Percentiles rank a stretch among this genome's conserved stretches.
These are phyloP conservation scores for Rauvolfia tetraphylla DNA, from an alignment of 257 asterid species.

Conservation along the genomic window DNA sequence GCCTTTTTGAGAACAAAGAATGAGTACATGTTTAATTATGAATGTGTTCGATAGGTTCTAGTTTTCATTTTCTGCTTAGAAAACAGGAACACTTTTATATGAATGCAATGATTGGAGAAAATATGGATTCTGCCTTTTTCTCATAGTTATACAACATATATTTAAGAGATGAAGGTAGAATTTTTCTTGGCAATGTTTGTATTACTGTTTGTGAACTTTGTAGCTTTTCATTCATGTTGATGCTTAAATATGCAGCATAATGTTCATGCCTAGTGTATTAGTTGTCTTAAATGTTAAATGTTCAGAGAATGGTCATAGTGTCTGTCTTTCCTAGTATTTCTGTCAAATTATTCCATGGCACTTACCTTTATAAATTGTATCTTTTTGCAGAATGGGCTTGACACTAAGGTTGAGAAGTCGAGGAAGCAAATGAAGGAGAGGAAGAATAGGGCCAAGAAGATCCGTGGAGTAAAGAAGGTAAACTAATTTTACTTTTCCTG, in stretches of 20 bases:
- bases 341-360: not conserved
- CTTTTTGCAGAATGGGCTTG: slow-evolving; percentile 71
- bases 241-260: not conserved
- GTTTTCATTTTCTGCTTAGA: not conserved
- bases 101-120: not conserved
- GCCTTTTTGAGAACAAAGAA: not conserved
- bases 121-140: not conserved
- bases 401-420: slow-evolving; percentile 82
- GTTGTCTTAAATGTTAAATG: too few relatives aligned
- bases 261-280: not conserved
- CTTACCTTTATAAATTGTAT: not conserved
- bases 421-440: slow-evolving; percentile 91
- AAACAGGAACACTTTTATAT: not conserved
- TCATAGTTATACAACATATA: not conserved
- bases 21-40: not conserved
- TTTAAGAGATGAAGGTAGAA: not conserved
- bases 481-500: not conserved
- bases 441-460: slow-evolving; percentile 80
- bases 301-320: not conserved
- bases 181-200: not conserved
- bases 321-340: not conserved
- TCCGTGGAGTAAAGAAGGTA: slow-evolving; percentile 96
- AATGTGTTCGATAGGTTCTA: not conserved
- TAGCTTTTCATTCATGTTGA: not conserved
- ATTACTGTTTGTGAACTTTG: not conserved